phyloP scores from a whole-genome alignment of 306 rosid species.

The Cucumis cinereus region DNA sequence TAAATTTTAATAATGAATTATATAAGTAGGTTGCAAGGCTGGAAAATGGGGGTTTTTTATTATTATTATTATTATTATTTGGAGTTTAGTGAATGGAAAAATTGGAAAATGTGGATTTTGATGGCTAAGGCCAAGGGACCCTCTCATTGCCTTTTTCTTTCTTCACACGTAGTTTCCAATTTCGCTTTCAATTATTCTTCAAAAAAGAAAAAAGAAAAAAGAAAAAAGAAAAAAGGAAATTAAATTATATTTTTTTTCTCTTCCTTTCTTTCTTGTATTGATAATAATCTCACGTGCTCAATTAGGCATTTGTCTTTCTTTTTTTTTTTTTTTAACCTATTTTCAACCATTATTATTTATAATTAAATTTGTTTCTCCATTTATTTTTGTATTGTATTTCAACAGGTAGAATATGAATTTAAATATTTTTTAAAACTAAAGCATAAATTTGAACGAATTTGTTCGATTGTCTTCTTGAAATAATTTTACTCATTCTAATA shows the following conservation, averaged over 20 bases:
- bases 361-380: no score
- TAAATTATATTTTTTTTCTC: neutral
- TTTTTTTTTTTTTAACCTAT: neutral
- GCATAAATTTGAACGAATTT: no score
- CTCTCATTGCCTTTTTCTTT: neutral
- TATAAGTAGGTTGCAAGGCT: neutral
- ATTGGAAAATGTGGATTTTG: neutral
- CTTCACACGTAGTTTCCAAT: neutral
- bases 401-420: no score
- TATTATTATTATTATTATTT: neutral
- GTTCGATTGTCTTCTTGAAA: no score
- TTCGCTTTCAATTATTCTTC: neutral
- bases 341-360: no score
- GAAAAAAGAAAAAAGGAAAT: neutral
- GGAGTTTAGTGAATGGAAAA: neutral
- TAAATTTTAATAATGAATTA: neutral
- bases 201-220: neutral
- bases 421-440: no score
- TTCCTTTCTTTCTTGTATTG: neutral
- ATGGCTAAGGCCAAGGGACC: neutral
- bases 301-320: neutral
- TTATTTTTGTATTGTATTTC: no score
- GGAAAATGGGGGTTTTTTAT: neutral
- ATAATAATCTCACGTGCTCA: neutral
- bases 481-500: no score